Evolutionary conservation across 2,329 filamentous ascomycete species (phyloP), one percentile per base, ranked within the genome.

Genomic region (Trichoderma afroharzianum): DNA sequence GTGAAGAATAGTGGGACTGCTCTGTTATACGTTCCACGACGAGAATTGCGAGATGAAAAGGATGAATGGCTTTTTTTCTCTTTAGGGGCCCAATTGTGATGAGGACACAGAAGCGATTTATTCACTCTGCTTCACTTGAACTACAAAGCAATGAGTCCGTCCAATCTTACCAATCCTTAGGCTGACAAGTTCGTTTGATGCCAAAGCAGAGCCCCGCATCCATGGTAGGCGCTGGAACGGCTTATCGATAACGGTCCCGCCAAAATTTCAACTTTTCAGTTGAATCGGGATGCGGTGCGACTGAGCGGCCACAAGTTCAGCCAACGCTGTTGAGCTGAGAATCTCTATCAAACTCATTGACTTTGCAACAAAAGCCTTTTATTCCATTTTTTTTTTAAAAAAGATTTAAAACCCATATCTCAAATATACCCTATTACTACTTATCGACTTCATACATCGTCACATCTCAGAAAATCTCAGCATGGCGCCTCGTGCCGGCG

Each of bases 401-500:
- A 15, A 26, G 14, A 24, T 24, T 24, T 3, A 24, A 50, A 24
- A 6, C 5, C 15, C 15, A 11, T 15, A 7, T 9, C 39, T 8
- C 18, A 43, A 33, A 39, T 24, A 32, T 6, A n/a, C 5, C 8
- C 18, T 9, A 8, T 6, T 11, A 33, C 5, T 26, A 21, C 11
- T n/a, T n/a, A 30, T 28, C 6, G 7, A 18, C 28, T 11, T 33
- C 28, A 26, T 28, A 47, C 14, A 28, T 4, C 9, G 47, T 21
- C 15, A 15, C 18, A 24, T 61, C 21, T n/a, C 33, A 18, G 4
- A 53, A 36, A 53, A 24, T 66, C 9, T 36, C 61, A 64, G 36
- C 26, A 85, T 85, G 83, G 83, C 83, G 72, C 83, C 83, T 33
- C 79, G 82, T 75, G 80, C 82, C 63, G 79, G 77, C 47, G 76